A percentile compares a stretch with the other conserved stretches of the same genome.
phyloP scores from a whole-genome alignment of 2,329 filamentous ascomycete species.

The Tolypocladium capitatum region DNA sequence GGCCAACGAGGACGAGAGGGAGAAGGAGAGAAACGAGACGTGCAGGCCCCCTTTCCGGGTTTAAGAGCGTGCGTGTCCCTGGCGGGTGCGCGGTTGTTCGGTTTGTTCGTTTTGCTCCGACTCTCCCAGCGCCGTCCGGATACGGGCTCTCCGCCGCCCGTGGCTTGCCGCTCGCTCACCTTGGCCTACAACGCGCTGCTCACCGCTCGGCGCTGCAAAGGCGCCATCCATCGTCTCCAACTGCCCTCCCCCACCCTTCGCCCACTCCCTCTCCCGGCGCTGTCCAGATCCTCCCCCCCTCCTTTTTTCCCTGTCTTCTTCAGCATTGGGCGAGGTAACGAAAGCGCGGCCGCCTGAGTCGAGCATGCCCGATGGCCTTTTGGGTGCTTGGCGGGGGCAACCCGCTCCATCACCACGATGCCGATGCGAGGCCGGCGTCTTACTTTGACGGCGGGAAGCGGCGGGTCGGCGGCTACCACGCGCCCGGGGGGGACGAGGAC shows the following conservation, averaged over 20 bases:
- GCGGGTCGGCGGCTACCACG: neutral
- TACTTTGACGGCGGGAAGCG: slow-evolving; percentile 5
- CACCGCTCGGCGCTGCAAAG: neutral
- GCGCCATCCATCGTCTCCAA: neutral
- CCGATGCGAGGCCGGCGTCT: neutral
- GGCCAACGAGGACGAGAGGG: neutral
- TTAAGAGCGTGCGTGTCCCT: neutral
- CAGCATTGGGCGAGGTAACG: too few species aligned
- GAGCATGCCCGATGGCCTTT: slow-evolving; percentile 27
- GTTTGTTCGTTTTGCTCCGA: too few species aligned
- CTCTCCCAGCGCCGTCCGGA: too few species aligned
- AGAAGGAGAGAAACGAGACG: neutral
- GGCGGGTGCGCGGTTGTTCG: too few species aligned
- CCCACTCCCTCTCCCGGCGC: too few species aligned
- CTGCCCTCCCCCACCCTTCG: neutral
- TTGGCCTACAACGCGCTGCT: neutral
- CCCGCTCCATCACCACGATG: slow-evolving; percentile 9
- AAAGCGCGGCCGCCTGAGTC: neutral
- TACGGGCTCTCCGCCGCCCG: too few species aligned
- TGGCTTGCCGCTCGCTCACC: neutral
- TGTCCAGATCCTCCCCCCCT: too few species aligned
- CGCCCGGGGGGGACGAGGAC: neutral
- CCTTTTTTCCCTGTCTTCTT: too few species aligned
- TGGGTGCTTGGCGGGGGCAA: slow-evolving; percentile 23
- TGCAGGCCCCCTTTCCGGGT: neutral